Percentiles rank a stretch among this genome's conserved stretches.
Evolutionary conservation across 805 yeast genomes (phyloP).

Genomic region (Ogataea wickerhamii): DNA sequence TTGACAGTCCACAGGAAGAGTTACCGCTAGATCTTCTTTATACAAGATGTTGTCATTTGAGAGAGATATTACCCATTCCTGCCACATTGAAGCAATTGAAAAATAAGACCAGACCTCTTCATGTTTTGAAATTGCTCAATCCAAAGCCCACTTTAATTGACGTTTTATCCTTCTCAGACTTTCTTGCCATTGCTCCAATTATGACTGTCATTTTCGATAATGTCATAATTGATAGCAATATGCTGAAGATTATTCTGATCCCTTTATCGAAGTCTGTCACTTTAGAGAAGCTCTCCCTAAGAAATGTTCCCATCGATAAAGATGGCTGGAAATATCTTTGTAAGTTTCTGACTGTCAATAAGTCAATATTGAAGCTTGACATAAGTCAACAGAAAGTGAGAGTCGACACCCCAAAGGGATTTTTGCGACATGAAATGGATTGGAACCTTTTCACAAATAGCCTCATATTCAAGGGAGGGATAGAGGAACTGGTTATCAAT

Average conservation of each 20-base stretch:
- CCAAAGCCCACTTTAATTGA: conserved; percentile 59
- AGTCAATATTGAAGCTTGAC: conserved; percentile 46
- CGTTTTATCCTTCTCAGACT: conserved; percentile 54
- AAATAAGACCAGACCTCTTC: conserved; percentile 47
- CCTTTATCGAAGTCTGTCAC: conserved; percentile 41
- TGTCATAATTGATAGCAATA: conserved; percentile 50
- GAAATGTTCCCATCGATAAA: conserved; percentile 53
- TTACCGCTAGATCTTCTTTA: conserved; percentile 48
- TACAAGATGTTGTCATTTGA: conserved; percentile 46
- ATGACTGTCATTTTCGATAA: conserved; percentile 55
- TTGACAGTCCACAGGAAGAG: conserved; percentile 19
- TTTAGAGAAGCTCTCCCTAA: conserved; percentile 49
- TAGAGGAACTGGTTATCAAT: conserved; percentile 55
- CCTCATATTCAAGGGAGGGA: conserved; percentile 44
- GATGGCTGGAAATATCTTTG: conserved; percentile 51
- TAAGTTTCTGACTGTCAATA: conserved; percentile 42
- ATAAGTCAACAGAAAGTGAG: conserved; percentile 55
- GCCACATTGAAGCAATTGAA: conserved; percentile 52
- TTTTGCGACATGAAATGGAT: conserved; percentile 45
- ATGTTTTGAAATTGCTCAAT: conserved; percentile 51
- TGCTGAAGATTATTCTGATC: conserved; percentile 48
- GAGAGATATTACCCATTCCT: conserved; percentile 48
- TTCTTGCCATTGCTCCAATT: conserved; percentile 53
- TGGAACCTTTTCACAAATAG: conserved; percentile 49
- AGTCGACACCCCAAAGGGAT: conserved; percentile 37